A percentile compares a stretch with the other conserved stretches of the same genome.
Evolutionary conservation across 441 rosid species (phyloP).

Genomic region (Populus hybrid): DNA sequence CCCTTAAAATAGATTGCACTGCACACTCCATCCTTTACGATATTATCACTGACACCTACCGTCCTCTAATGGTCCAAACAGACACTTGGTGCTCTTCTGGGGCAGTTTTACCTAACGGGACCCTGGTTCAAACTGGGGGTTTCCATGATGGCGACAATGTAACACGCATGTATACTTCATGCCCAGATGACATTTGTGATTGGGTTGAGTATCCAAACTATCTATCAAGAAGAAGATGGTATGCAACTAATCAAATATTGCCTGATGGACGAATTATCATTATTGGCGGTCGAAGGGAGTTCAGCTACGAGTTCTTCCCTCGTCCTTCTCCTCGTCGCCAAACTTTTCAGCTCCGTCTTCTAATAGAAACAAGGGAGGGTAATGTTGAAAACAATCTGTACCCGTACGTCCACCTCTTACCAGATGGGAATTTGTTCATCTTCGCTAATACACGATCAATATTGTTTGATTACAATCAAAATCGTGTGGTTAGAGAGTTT

Average conservation of each 20-base stretch:
- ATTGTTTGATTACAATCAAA: conserved; percentile 51
- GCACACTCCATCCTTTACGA: conserved; percentile 82
- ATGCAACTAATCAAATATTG: conserved; percentile 61
- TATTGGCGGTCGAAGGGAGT: conserved; percentile 75
- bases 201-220: conserved; percentile 60
- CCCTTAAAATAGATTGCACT: conserved; percentile 52
- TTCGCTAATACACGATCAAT: conserved; percentile 75
- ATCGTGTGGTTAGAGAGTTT: conserved; percentile 50
- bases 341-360: conserved; percentile 34
- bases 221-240: conserved; percentile 70
- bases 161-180: conserved; percentile 49
- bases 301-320: conserved; percentile 64
- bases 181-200: conserved; percentile 46
- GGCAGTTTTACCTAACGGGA: conserved; percentile 59
- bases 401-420: conserved; percentile 78
- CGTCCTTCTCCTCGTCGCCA: not conserved
- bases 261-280: conserved; percentile 72
- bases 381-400: conserved; percentile 66
- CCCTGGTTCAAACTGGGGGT: conserved; percentile 79
- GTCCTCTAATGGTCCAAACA: conserved; percentile 63
- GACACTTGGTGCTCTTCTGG: conserved; percentile 96
- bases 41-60: conserved; percentile 44
- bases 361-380: conserved; percentile 51
- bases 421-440: conserved; percentile 76
- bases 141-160: conserved; percentile 74